These are phyloP conservation scores for Pontederia crassipes DNA, from an alignment of 176 grass and related monocot genomes.

Conservation along the genomic window DNA sequence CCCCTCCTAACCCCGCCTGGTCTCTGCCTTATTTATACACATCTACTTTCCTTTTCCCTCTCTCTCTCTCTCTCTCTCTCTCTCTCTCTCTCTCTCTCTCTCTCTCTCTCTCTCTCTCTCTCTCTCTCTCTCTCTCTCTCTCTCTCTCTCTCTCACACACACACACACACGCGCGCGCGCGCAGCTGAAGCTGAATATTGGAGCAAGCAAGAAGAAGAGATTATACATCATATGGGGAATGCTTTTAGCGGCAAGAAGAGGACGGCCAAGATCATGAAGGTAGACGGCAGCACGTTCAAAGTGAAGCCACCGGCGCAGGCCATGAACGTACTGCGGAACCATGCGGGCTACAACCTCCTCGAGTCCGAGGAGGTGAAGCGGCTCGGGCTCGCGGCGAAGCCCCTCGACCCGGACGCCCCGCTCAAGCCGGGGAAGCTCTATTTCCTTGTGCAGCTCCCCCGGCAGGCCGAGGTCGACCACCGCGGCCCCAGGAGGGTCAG, in stretches of 20 bases:
- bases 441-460: constrained; percentile 70
- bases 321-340: constrained; percentile 40
- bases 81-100: no score
- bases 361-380: constrained; percentile 71
- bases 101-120: no score
- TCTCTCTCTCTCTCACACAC: no score
- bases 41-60: no score
- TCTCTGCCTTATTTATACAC: no score
- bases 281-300: constrained; percentile 72
- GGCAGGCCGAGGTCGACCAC: constrained; percentile 1
- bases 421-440: constrained; percentile 63
- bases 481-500: constrained; percentile 38
- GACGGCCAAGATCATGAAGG: constrained; percentile 86
- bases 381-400: constrained; percentile 45
- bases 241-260: constrained; percentile 55
- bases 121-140: no score
- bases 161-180: no score
- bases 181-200: no score
- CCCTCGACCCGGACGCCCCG: constrained; percentile 38
- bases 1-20: no score
- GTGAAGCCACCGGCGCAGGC: constrained; percentile 57
- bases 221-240: constrained; percentile 47
- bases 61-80: no score
- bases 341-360: constrained; percentile 54
- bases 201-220: no score